Base-by-base conservation (phyloP, 345 rosid species). In the Arabidopsis suecica region DNA sequence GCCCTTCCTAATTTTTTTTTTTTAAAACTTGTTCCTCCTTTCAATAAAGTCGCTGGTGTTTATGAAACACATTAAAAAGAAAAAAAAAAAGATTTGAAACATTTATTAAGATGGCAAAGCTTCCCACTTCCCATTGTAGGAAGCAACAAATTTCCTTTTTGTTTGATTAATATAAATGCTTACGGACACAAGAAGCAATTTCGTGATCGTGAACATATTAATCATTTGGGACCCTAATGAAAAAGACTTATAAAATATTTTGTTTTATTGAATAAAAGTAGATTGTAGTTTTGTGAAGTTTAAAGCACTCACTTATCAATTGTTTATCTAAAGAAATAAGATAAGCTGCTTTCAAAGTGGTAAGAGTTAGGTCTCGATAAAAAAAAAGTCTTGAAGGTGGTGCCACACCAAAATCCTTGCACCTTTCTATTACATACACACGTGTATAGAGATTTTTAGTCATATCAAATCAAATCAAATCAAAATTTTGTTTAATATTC, bases 281-380 rank as follows among this genome's bases (percentile, higher is more conserved):
- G 18, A 42, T 67, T 75, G 65, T 62, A 62, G 1, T 63, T 45
- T 77, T 36, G 54, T 77, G 75, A 77, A 69, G 61, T 63, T 53
- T 77, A 62, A 41, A 30, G 68, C 80, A 69, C 69, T 68, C 69
- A 40, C 47, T 61, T 61, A 49, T 58, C 62, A 58, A 67, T 59
- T 37, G 49, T 59, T 48, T n/a, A 51, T 42, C 1, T 34, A 70
- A 28, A 63, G 53, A 70, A 70, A 63, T 34, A 70, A 70, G 71
- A 70, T 47, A 70, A 77, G 71, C 58, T 70, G 61, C 76, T 77
- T 77, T 77, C 71, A 64, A 70, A 70, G 76, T 77, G 80, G 71
- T 5, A 70, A 63, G 71, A 63, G 71, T 70, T 77, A 70, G 80
- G 75, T 76, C 53, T 69, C 47, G 71, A 70, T 47, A 55, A 45